Conservation (phyloP, 768 basidiomycete genomes). For the Suillus luteus region DNA sequence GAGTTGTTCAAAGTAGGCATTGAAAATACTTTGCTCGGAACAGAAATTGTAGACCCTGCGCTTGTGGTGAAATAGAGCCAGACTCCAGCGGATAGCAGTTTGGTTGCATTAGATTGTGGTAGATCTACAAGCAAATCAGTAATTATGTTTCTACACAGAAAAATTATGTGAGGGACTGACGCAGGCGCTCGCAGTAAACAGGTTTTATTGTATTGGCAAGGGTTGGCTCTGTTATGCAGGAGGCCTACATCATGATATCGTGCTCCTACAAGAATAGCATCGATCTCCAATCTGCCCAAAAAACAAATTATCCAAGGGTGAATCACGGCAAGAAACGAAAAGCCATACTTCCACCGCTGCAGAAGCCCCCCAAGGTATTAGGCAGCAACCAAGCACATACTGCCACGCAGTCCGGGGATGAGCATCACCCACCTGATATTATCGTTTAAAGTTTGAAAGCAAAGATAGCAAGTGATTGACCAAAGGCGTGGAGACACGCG, state of each 20-base stretch:
- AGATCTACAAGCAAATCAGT: conserved; percentile 31
- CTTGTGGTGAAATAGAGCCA: neutral
- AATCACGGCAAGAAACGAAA: neutral
- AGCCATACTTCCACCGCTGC: conserved; percentile 42
- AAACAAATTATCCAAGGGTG: conserved; percentile 14
- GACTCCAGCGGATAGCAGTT: conserved; percentile 10
- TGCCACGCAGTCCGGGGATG: conserved; percentile 37
- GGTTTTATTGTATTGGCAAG: conserved; percentile 56
- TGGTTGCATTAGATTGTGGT: conserved; percentile 45
- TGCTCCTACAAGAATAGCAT: conserved; percentile 33
- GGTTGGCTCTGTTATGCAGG: conserved; percentile 26
- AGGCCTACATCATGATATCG: conserved; percentile 32
- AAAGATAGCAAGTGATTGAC: no score
- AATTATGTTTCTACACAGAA: neutral
- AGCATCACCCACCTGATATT: conserved; percentile 40
- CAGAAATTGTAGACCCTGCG: neutral
- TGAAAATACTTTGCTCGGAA: conserved; percentile 12
- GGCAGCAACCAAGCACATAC: conserved; percentile 44
- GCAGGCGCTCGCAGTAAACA: conserved; percentile 60
- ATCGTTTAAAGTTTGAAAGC: no score
- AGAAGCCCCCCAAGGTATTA: conserved; percentile 40
- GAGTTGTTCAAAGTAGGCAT: conserved; percentile 12
- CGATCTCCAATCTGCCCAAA: conserved; percentile 38
- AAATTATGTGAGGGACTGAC: conserved; percentile 17
- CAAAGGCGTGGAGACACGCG: neutral